Base-by-base conservation (phyloP, 768 basidiomycete genomes). In the Boletus subparvulus region DNA sequence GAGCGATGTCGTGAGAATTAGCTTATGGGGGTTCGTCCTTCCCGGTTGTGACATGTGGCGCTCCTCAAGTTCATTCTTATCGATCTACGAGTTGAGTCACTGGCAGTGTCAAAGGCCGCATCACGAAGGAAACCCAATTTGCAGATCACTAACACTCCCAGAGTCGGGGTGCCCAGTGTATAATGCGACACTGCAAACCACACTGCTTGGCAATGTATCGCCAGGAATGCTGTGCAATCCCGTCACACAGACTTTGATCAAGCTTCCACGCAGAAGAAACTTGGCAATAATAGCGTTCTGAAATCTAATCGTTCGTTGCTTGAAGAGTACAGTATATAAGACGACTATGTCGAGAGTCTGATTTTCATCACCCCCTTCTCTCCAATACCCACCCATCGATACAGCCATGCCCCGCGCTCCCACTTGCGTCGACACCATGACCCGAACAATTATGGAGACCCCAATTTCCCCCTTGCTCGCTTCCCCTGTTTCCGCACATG, bases 401-500 rank as follows among this genome's bases (percentile, higher is more conserved):
- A 30, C 32, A 32, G 32, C 19, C 45, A 65, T 66, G 64, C n/a
- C 48, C 36, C 24, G 26, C 28, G 1, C 28, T n/a, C 13, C 42
- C 17, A 12, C 36, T 28, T 54, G 26, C 11, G 50, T 58, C 9
- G 33, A 54, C 36, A 48, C 42, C 8, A 16, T n/a, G 4, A 14
- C 24, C 4, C 36, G 6, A 45, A 12, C 32, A 0, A 32, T 26
- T 0, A 24, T 16, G 21, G 44, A 62, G 28, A 43, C 40, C 17
- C 58, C 60, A 10, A 32, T 51, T 9, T 50, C 65, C 8, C 53
- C 54, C 19, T n/a, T 45, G 1, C 54, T 61, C 8, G 46, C 60
- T 36, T 57, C 41, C 5, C 47, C 58, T 12, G 52, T 64, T 35
- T 36, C 60, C 6, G 54, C 56, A 5, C 67, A 69, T 16, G 56